These are phyloP conservation scores for Nitzschia putrida DNA, from an alignment of 108 stramenopile genomes.

Conservation along the genomic window DNA sequence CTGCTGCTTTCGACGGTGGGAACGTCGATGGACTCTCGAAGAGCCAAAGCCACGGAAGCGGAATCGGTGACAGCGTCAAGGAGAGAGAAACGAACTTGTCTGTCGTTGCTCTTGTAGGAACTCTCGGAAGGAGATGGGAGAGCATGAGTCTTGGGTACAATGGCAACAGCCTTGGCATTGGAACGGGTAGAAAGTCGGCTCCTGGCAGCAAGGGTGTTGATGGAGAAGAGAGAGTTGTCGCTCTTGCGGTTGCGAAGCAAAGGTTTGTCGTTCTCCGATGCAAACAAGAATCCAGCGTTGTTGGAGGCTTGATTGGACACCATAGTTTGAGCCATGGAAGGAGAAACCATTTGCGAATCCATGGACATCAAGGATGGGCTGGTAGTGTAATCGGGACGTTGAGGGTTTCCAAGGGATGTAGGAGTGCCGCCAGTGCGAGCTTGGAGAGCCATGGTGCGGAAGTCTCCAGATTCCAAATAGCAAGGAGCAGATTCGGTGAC, in stretches of 20 bases:
- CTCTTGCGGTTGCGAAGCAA: background rate
- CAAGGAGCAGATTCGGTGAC: conserved; percentile 50
- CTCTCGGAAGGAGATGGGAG: background rate
- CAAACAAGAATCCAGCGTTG: conserved; percentile 50
- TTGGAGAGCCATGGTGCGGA: conserved; percentile 1
- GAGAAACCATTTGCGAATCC: conserved; percentile 29
- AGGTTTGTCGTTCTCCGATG: conserved; percentile 14
- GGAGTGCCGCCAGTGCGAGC: background rate
- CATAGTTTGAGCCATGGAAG: conserved; percentile 17
- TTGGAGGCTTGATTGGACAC: conserved; percentile 43
- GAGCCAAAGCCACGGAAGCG: conserved; percentile 11
- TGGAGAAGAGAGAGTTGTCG: conserved; percentile 23
- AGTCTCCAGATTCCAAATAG: conserved; percentile 23
- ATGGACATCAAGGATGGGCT: conserved; percentile 37
- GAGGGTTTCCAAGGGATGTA: background rate
- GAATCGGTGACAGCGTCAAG: conserved; percentile 6
- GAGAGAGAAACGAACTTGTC: conserved; percentile 39
- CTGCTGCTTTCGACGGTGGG: conserved; percentile 35
- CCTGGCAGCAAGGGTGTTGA: conserved; percentile 38
- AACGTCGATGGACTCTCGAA: conserved; percentile 26
- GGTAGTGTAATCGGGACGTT: background rate
- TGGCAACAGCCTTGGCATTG: conserved; percentile 20
- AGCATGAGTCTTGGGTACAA: background rate
- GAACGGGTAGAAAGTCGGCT: conserved; percentile 35
- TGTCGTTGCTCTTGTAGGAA: conserved; percentile 11